These are phyloP conservation scores for Globisporangium viniferum DNA, from an alignment of 352 stramenopile genomes.

Conservation along the genomic window DNA sequence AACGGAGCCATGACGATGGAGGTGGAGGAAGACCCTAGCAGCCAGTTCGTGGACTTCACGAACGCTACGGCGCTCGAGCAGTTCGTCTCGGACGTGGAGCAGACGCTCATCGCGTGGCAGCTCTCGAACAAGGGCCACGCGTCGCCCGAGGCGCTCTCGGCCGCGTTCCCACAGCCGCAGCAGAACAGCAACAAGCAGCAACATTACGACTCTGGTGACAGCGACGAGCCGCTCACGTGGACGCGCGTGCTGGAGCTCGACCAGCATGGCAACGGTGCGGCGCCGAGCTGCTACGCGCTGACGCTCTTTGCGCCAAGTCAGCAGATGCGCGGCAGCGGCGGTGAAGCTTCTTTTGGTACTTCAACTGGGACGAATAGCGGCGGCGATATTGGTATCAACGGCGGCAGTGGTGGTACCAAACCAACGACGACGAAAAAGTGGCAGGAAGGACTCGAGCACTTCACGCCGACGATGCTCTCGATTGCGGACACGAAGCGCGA, in stretches of 20 bases:
- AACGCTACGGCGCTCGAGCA: constrained; percentile 79
- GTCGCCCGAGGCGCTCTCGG: constrained; percentile 25
- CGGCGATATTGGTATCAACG: neutral
- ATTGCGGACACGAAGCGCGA: constrained; percentile 52
- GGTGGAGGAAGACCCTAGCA: constrained; percentile 82
- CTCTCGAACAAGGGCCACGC: constrained; percentile 65
- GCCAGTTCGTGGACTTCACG: constrained; percentile 85
- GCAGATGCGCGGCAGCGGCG: neutral
- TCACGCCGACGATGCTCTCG: constrained; percentile 75
- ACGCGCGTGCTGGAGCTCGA: constrained; percentile 35
- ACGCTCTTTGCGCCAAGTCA: constrained; percentile 39
- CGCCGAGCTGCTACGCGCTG: constrained; percentile 40
- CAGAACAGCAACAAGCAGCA: neutral
- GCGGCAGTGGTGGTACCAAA: neutral
- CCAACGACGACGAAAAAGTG: constrained; percentile 28
- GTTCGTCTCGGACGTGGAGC: constrained; percentile 75
- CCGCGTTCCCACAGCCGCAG: constrained; percentile 12
- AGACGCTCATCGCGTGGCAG: constrained; percentile 68
- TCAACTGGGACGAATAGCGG: neutral
- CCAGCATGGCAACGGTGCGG: constrained; percentile 6
- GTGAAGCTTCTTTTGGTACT: neutral
- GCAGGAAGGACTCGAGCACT: constrained; percentile 67
- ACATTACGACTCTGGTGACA: neutral
- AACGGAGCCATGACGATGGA: constrained; percentile 23
- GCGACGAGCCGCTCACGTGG: constrained; percentile 25